Evolutionary conservation across 208 protist species (phyloP).

Genomic region (Leishmania martiniquensis): DNA sequence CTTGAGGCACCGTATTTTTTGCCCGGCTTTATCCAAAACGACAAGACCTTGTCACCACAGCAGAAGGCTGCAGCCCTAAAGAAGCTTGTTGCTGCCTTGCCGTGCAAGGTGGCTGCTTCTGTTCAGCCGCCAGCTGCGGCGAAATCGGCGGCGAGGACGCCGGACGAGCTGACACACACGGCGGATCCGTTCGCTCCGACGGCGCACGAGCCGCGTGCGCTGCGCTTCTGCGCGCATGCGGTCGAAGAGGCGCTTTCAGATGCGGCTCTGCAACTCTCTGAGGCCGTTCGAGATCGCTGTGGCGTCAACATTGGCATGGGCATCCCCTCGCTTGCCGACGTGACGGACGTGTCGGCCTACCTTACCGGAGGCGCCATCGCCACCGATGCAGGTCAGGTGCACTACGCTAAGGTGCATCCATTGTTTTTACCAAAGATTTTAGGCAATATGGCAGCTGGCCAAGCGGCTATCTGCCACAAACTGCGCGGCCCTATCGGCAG

Average conservation of each 20-base stretch:
- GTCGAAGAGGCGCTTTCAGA: constrained; percentile 74
- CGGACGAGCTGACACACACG: background rate
- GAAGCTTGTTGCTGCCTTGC: constrained; percentile 53
- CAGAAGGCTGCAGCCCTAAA: constrained; percentile 35
- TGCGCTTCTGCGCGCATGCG: constrained; percentile 49
- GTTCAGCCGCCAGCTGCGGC: constrained; percentile 27
- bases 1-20: constrained; percentile 62
- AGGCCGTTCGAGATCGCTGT: constrained; percentile 33
- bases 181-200: constrained; percentile 50
- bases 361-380: constrained; percentile 36
- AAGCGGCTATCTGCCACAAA: constrained; percentile 89
- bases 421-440: constrained; percentile 97
- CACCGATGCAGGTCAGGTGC: constrained; percentile 10
- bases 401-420: constrained; percentile 82
- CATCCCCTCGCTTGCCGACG: constrained; percentile 84
- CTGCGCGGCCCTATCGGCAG: constrained; percentile 93
- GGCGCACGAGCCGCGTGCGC: constrained; percentile 55
- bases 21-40: constrained; percentile 52
- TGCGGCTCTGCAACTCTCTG: constrained; percentile 34
- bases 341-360: constrained; percentile 61
- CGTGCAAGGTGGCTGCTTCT: constrained; percentile 71
- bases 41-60: constrained; percentile 30
- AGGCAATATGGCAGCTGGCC: constrained; percentile 96
- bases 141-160: background rate
- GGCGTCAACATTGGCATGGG: constrained; percentile 94